Evolutionary conservation across 225 moss, liverwort and hornwort species (phyloP).

Genomic region (Climacium dendroides): DNA sequence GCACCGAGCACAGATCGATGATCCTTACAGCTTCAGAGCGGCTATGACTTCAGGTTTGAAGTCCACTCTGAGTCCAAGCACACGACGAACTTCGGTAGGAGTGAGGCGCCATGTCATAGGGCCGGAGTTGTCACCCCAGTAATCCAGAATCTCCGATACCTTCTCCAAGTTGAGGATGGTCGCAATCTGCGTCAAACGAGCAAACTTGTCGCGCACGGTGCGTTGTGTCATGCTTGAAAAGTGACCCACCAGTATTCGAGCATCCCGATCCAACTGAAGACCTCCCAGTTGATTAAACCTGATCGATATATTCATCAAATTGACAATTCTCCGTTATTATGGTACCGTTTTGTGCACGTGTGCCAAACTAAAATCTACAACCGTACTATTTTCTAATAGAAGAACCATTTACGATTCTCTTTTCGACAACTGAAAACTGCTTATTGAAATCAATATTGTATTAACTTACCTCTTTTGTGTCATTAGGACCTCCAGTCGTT

Average conservation of each 20-base stretch:
- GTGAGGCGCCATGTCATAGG: slow-evolving; percentile 91
- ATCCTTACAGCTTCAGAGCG: slow-evolving; percentile 46
- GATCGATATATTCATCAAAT: not conserved
- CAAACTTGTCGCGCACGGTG: slow-evolving; percentile 82
- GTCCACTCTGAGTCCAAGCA: slow-evolving; percentile 65
- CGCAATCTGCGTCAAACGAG: slow-evolving; percentile 78
- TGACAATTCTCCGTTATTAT: not conserved
- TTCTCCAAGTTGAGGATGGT: slow-evolving; percentile 82
- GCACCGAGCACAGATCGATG: not conserved
- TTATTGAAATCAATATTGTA: not conserved
- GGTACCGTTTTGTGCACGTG: not conserved
- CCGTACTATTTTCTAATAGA: not conserved
- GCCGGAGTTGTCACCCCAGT: slow-evolving; percentile 93
- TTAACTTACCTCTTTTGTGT: slow-evolving; percentile 38
- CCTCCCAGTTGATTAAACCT: slow-evolving; percentile 72
- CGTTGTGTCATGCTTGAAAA: slow-evolving; percentile 80
- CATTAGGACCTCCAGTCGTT: slow-evolving; percentile 72
- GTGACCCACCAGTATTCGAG: slow-evolving; percentile 69
- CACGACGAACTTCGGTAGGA: slow-evolving; percentile 68
- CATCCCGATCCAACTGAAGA: slow-evolving; percentile 78
- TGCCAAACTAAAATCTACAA: not conserved
- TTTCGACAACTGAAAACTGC: not conserved
- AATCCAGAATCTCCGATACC: slow-evolving; percentile 76
- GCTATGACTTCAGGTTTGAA: slow-evolving; percentile 81
- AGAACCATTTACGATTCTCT: not conserved